phyloP scores from a whole-genome alignment of 106 monocot genomes.

The Platanthera zijinensis region DNA sequence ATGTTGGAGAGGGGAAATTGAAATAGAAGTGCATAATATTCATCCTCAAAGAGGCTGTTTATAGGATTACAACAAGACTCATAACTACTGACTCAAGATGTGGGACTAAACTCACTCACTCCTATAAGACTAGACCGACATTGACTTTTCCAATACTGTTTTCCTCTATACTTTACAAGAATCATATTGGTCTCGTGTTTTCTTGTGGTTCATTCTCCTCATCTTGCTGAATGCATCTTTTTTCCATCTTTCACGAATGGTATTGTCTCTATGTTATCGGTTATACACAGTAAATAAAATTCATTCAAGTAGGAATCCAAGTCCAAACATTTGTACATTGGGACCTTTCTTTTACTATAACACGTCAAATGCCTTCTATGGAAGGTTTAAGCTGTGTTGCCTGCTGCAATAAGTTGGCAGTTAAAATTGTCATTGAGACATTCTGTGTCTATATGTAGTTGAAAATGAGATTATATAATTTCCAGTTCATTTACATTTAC shows the following conservation, averaged over 20 bases:
- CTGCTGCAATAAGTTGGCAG: not conserved
- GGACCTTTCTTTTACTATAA: not conserved
- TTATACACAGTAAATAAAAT: not conserved
- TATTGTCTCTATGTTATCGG: not conserved
- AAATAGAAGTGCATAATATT: no score
- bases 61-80: no score
- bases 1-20: no score
- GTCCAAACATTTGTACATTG: not conserved
- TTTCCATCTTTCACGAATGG: not conserved
- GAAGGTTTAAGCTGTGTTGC: not conserved
- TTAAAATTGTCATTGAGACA: not conserved
- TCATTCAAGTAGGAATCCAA: not conserved
- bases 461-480: not conserved
- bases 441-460: not conserved
- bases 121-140: no score
- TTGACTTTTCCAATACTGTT: not conserved
- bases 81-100: no score
- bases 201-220: not conserved
- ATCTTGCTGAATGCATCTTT: not conserved
- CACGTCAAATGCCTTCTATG: not conserved
- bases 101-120: no score
- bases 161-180: not conserved
- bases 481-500: not conserved
- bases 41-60: no score
- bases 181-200: not conserved